Base-by-base conservation (phyloP, 73 alveolate species). In the Paramecium pentaurelia region DNA sequence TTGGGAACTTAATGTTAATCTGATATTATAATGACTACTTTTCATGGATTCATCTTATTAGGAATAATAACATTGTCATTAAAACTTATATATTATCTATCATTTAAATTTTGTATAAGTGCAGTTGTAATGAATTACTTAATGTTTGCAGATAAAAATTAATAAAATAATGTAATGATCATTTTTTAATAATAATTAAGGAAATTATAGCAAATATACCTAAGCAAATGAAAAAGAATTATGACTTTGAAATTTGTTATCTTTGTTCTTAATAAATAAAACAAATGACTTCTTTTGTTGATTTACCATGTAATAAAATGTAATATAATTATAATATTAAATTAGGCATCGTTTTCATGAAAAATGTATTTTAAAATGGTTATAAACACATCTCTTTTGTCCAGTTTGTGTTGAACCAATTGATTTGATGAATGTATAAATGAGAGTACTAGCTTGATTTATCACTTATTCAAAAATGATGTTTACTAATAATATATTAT, bases 351-450 rank as follows among this genome's bases (percentile, higher is more conserved):
- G 60, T 18, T 73, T 36, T 27, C 87, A 73, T 73, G 87, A 73
- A 38, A 36, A 73, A 12, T 73, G 87, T 37, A 73, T 73, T 40
- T 9, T 8, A n/a, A 37, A 73, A 73, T 73, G 87, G 87, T 40
- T 73, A 20, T 7, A 16, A 10, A 18, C 87, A 12, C 54, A 73
- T 73, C 47, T 73, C 0, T 20, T 34, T 73, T 73, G 87, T 20
- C 87, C 87, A 1, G 87, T 73, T 73, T 73, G 87, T 73, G 60
- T 34, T 37, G 87, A 73, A 38, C 60, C 87, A 0, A 73, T 73
- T 14, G 87, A 73, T 1, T 16, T 73, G 60, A 73, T 73, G 87
- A 73, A 73, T 38, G 18, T 30, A 7, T 73, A 73, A 20, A 73
- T 73, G 87, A 64, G 84, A 34, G 47, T 64, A 64, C 84, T 64